Base-by-base conservation (phyloP, 495 filamentous ascomycete genomes). In the Choiromyces venosus region DNA sequence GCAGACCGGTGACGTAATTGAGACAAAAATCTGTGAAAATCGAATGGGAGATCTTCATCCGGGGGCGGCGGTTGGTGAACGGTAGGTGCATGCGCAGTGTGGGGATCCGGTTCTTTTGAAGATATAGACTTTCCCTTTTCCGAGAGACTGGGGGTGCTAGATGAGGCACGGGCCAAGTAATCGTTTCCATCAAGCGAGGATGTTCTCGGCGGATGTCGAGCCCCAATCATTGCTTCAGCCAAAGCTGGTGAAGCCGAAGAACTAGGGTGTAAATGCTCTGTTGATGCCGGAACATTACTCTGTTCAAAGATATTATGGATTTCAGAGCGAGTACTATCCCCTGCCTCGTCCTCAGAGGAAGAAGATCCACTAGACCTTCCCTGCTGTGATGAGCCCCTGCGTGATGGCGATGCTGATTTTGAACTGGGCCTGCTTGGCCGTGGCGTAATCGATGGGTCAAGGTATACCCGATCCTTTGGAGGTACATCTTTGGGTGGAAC, bases 241-340 rank as follows among this genome's bases (percentile, higher is more conserved):
- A 61, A 29, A 33, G 52, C 25, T 61, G 52, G 52, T 8, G 73
- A 39, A 8, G 68, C 65, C 10, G 70, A 67, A 52, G 75, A 65
- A 46, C 71, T 79, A 33, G 83, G 74, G 46, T 84, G 84, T 67
- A 74, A 68, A 33, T 61, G 52, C 18, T 66, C 71, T 38, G 74
- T 42, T 46, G 74, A 76, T 19, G 66, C 67, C 6, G 71, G 70
- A 21, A 72, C 74, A 39, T 74, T 74, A 61, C 78, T 75, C 70
- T 90, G 91, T 74, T 93, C 93, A 90, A 99, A 97, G 74, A 99
- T 97, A 79, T 87, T 96, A 82, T 97, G 92, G 67, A 99, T 97
- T 81, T 97, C 95, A 1, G 90, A 89, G 69, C 89, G 89, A 5
- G 92, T 93, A 37, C 87, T 88, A n/a, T 87, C 87, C 68, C 91